phyloP scores from a whole-genome alignment of 306 rosid genomes.

The Vicia sativa region DNA sequence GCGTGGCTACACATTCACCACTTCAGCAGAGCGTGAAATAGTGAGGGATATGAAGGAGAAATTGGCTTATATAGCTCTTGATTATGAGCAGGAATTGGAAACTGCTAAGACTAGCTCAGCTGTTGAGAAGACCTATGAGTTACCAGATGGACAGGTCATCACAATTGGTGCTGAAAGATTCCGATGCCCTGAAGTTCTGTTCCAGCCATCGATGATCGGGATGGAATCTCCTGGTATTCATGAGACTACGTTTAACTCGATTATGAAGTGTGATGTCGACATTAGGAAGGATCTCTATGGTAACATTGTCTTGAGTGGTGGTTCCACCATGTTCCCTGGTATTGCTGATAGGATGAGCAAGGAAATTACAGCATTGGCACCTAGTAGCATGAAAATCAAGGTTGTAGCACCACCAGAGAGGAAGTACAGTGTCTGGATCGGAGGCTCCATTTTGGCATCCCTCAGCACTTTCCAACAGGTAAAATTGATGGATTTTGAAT shows the following conservation, averaged over 20 bases:
- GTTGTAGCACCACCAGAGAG: conserved; percentile 63
- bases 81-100: conserved; percentile 77
- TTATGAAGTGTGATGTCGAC: conserved; percentile 61
- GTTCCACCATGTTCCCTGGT: conserved; percentile 63
- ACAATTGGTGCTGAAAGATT: conserved; percentile 58
- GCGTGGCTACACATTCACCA: conserved; percentile 84
- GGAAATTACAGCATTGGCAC: conserved; percentile 60
- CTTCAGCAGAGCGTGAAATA: conserved; percentile 83
- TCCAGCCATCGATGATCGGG: conserved; percentile 62
- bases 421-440: conserved; percentile 65
- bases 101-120: conserved; percentile 76
- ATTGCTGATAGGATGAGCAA: conserved; percentile 66
- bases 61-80: conserved; percentile 74
- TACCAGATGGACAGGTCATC: conserved; percentile 60
- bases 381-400: conserved; percentile 60
- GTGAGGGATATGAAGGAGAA: conserved; percentile 74
- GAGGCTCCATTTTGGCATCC: conserved; percentile 63
- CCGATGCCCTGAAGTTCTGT: conserved; percentile 59
- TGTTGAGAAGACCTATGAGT: conserved; percentile 80
- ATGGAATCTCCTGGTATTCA: conserved; percentile 61
- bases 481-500: conserved; percentile 5
- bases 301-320: conserved; percentile 64
- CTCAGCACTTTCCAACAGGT: conserved; percentile 68
- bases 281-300: conserved; percentile 62
- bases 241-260: conserved; percentile 55